These are phyloP conservation scores for Symbiodinium pilosum DNA, from an alignment of 73 alveolate genomes.

Conservation along the genomic window DNA sequence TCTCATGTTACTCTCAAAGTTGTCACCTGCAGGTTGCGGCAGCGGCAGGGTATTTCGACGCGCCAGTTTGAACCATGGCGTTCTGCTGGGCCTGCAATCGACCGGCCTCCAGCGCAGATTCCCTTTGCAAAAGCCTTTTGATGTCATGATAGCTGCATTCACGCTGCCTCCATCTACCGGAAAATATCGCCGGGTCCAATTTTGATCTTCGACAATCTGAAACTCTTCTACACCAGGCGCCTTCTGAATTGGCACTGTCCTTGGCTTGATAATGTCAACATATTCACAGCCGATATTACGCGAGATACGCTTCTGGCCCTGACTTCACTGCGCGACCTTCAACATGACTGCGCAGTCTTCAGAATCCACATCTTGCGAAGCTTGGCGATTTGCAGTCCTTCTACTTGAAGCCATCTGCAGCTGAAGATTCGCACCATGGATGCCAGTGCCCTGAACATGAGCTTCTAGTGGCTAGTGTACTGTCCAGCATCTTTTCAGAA, in stretches of 20 bases:
- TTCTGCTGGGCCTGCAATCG: conserved; percentile 1
- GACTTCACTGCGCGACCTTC: too few species aligned
- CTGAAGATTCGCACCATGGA: background rate
- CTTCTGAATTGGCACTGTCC: background rate
- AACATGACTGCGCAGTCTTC: too few species aligned
- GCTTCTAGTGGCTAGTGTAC: too few species aligned
- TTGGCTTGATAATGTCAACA: background rate
- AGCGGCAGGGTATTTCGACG: background rate
- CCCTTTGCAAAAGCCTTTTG: too few species aligned
- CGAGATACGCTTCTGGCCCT: too few species aligned
- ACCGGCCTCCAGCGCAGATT: background rate
- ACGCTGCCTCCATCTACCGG: background rate
- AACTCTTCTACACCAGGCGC: background rate
- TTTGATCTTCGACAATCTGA: background rate
- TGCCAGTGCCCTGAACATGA: background rate
- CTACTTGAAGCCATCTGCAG: background rate
- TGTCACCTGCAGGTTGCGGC: background rate
- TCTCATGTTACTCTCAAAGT: too few species aligned
- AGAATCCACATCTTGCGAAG: too few species aligned
- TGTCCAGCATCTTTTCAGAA: too few species aligned
- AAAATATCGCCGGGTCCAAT: background rate
- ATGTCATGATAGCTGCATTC: too few species aligned
- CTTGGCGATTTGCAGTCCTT: too few species aligned
- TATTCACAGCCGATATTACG: background rate
- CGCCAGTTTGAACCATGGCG: background rate